Conservation (phyloP, 331 rosid genomes). For the Stylosanthes scabra region DNA sequence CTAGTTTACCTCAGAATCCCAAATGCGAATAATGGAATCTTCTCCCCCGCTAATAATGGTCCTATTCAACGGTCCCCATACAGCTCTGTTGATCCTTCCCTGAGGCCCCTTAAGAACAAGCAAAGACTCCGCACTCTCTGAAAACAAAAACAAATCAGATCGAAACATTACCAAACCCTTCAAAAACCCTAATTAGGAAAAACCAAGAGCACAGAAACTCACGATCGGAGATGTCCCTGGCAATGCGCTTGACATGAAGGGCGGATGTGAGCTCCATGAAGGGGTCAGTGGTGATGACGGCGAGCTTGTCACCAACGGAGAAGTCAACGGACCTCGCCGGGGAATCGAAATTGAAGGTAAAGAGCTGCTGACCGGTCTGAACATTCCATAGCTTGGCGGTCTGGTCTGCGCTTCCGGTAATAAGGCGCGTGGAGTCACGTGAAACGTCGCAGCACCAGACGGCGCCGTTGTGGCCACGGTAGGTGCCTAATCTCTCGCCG, state of each 20-base stretch:
- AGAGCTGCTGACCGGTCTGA: constrained; percentile 77
- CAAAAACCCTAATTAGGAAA: neutral
- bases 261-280: constrained; percentile 86
- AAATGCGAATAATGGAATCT: constrained; percentile 81
- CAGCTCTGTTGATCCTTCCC: constrained; percentile 94
- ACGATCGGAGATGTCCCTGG: constrained; percentile 74
- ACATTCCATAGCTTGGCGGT: constrained; percentile 82
- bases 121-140: constrained; percentile 81
- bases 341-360: constrained; percentile 73
- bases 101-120: constrained; percentile 81
- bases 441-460: constrained; percentile 99
- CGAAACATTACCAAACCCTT: neutral
- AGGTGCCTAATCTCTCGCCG: constrained; percentile 94
- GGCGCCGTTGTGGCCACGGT: constrained; percentile 93
- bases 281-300: constrained; percentile 85
- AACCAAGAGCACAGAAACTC: constrained; percentile 19
- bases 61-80: constrained; percentile 89
- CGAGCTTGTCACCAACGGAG: constrained; percentile 76
- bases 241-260: constrained; percentile 85
- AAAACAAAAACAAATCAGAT: neutral
- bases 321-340: constrained; percentile 90
- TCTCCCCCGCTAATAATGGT: constrained; percentile 93
- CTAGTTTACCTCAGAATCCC: constrained; percentile 88
- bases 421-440: constrained; percentile 36
- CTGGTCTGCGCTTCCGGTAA: constrained; percentile 93